Evolutionary conservation across 2,329 filamentous ascomycete genomes (phyloP).

Genomic region (Monascus ruber): DNA sequence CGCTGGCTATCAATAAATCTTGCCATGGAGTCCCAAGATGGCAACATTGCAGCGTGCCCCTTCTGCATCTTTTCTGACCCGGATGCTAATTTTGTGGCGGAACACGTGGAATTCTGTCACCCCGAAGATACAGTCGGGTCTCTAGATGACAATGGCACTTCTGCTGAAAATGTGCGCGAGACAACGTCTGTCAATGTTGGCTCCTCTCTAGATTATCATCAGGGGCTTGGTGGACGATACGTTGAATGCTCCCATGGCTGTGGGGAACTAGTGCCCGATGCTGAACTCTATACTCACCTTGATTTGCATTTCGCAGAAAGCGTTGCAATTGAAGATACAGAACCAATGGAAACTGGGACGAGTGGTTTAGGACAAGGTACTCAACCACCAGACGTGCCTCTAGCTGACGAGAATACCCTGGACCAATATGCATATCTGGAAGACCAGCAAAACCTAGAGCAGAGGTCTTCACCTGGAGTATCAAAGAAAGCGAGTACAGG

Average conservation of each 20-base stretch:
- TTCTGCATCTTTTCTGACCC: slow-evolving; percentile 34
- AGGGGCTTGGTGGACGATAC: slow-evolving; percentile 26
- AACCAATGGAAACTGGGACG: slow-evolving; percentile 1
- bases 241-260: slow-evolving; percentile 48
- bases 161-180: slow-evolving; percentile 1
- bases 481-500: background rate
- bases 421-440: no score
- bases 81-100: slow-evolving; percentile 27
- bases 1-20: background rate
- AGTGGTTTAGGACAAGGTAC: no score
- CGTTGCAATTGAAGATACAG: slow-evolving; percentile 31
- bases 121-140: slow-evolving; percentile 25
- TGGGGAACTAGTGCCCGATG: slow-evolving; percentile 43
- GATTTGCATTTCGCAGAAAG: slow-evolving; percentile 47
- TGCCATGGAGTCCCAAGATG: slow-evolving; percentile 10
- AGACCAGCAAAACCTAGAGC: background rate
- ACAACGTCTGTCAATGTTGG: slow-evolving; percentile 1
- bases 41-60: slow-evolving; percentile 24
- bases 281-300: slow-evolving; percentile 48
- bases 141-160: slow-evolving; percentile 8
- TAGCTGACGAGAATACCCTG: no score
- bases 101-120: slow-evolving; percentile 36
- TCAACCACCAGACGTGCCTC: no score
- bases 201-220: background rate
- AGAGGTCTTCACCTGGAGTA: background rate